Percentiles rank a stretch among this genome's conserved stretches.
These are phyloP conservation scores for Ogataea zsoltii DNA, from an alignment of 805 yeast genomes.

Conservation along the genomic window DNA sequence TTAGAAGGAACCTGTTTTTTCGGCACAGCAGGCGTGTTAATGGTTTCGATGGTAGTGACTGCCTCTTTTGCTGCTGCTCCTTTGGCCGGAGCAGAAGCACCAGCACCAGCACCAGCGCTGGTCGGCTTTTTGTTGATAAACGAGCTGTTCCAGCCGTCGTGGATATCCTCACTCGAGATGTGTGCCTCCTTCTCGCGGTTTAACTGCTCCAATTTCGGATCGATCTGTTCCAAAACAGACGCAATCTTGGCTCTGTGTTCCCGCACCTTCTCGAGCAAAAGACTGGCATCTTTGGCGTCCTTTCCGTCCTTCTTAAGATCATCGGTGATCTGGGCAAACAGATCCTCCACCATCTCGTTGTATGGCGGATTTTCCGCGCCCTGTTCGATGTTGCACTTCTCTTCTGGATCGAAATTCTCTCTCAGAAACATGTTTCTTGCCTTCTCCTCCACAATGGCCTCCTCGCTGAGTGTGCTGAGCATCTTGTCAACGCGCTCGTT, in stretches of 20 bases:
- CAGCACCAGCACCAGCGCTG: no score
- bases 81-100: no score
- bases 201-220: conserved; percentile 64
- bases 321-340: conserved; percentile 71
- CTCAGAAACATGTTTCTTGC: conserved; percentile 45
- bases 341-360: conserved; percentile 90
- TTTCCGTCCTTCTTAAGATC: conserved; percentile 54
- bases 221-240: conserved; percentile 61
- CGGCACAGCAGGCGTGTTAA: conserved; percentile 29
- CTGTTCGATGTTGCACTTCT: conserved; percentile 47
- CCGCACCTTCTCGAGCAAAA: conserved; percentile 42
- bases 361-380: conserved; percentile 58
- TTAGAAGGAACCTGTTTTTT: conserved; percentile 30
- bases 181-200: conserved; percentile 69
- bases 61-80: conserved; percentile 5
- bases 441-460: conserved; percentile 36
- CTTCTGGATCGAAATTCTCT: conserved; percentile 54
- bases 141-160: conserved; percentile 88
- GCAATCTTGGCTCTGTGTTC: conserved; percentile 73
- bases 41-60: conserved; percentile 25
- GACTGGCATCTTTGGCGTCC: conserved; percentile 42
- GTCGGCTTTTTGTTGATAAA: conserved; percentile 57
- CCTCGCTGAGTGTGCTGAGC: conserved; percentile 42
- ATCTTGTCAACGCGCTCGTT: conserved; percentile 72
- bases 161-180: conserved; percentile 88